These are phyloP conservation scores for Beverwykella pulmonaria DNA, from an alignment of 495 filamentous ascomycete species.

Conservation along the genomic window DNA sequence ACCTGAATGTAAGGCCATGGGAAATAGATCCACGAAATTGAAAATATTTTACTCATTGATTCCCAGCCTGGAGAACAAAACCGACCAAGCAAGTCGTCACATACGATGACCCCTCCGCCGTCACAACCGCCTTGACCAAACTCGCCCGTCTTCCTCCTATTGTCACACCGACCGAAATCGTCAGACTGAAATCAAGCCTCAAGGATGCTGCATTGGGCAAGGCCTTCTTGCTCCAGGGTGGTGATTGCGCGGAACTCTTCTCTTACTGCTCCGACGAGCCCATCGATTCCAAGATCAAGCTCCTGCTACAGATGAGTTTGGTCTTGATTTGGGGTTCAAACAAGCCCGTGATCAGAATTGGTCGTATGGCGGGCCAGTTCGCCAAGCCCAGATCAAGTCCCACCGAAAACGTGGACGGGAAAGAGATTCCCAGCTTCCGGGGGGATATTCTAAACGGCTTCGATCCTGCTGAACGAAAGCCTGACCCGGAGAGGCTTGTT, in stretches of 20 bases:
- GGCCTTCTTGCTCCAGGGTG: slow-evolving; percentile 92
- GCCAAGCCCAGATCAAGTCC: slow-evolving; percentile 92
- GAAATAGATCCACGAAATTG: background rate
- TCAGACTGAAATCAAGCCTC: slow-evolving; percentile 72
- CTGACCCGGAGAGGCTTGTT: slow-evolving; percentile 82
- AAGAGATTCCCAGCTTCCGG: slow-evolving; percentile 82
- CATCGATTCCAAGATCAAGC: slow-evolving; percentile 95
- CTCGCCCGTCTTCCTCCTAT: slow-evolving; percentile 80
- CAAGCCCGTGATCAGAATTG: slow-evolving; percentile 93
- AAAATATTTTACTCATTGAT: slow-evolving; percentile 1
- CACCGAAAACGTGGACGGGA: slow-evolving; percentile 78
- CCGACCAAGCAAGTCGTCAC: slow-evolving; percentile 88
- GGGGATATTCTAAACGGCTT: slow-evolving; percentile 97
- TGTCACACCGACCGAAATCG: slow-evolving; percentile 84
- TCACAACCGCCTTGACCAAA: slow-evolving; percentile 68
- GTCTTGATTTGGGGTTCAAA: slow-evolving; percentile 87
- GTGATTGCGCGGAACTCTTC: slow-evolving; percentile 96
- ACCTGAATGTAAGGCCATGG: slow-evolving; percentile 35
- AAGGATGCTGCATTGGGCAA: slow-evolving; percentile 88
- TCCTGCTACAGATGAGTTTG: slow-evolving; percentile 92
- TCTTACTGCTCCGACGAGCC: slow-evolving; percentile 86
- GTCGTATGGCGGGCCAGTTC: slow-evolving; percentile 94
- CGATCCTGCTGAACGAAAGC: slow-evolving; percentile 65
- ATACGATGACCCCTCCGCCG: slow-evolving; percentile 68
- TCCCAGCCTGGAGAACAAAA: slow-evolving; percentile 79